These are phyloP conservation scores for Ascosphaera pollenicola DNA, from an alignment of 2,329 filamentous ascomycete species.

Conservation along the genomic window DNA sequence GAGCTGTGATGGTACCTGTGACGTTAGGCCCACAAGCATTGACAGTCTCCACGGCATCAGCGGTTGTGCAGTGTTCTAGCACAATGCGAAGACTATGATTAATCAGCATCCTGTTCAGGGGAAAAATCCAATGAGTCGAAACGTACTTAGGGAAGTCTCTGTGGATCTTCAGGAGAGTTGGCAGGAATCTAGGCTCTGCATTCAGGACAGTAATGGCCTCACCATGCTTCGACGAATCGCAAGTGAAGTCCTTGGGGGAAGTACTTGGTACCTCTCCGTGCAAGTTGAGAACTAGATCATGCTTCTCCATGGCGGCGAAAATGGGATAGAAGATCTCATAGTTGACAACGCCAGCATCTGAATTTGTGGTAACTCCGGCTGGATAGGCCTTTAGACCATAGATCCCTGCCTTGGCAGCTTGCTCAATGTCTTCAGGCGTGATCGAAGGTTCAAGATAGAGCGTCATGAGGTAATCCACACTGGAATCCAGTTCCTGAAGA, in stretches of 20 bases:
- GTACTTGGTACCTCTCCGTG: constrained; percentile 62
- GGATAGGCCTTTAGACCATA: constrained; percentile 44
- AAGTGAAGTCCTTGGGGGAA: constrained; percentile 15
- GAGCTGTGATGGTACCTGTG: constrained; percentile 57
- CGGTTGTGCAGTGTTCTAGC: constrained; percentile 74
- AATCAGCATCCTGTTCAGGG: not conserved
- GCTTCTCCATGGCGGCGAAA: constrained; percentile 73
- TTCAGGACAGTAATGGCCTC: constrained; percentile 36
- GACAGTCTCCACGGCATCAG: constrained; percentile 59
- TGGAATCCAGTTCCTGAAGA: constrained; percentile 36
- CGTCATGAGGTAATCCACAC: constrained; percentile 52
- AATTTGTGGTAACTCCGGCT: constrained; percentile 35
- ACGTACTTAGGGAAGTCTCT: constrained; percentile 37
- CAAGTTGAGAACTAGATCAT: constrained; percentile 71
- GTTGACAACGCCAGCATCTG: constrained; percentile 25
- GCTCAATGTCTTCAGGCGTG: constrained; percentile 45
- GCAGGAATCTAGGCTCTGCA: constrained; percentile 58
- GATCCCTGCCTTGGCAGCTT: constrained; percentile 52
- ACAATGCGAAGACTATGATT: constrained; percentile 21
- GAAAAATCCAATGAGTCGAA: not conserved
- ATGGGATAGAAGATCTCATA: constrained; percentile 30
- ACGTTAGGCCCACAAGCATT: constrained; percentile 56
- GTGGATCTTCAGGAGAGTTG: constrained; percentile 54
- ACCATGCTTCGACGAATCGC: not conserved
- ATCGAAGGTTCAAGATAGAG: constrained; percentile 43